phyloP scores from a whole-genome alignment of 345 rosid genomes.

The Eucalyptus regnans region DNA sequence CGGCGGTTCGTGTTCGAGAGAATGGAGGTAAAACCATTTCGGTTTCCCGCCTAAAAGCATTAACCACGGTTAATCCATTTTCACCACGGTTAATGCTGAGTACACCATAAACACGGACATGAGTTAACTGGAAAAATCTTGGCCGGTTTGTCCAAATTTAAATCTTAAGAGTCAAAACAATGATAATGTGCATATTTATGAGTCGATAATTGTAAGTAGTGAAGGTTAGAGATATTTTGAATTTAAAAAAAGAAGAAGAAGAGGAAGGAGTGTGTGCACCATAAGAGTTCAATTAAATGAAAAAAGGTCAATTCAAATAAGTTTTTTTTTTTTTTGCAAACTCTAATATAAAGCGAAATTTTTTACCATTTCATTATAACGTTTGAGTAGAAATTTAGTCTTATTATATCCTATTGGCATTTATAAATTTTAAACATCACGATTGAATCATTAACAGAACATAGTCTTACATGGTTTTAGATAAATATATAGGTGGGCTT shows the following conservation, averaged over 20 bases:
- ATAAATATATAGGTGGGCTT: neutral
- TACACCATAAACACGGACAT: neutral
- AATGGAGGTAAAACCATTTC: neutral
- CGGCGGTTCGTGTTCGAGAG: neutral
- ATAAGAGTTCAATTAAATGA: too few relatives aligned
- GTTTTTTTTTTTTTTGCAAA: too few relatives aligned
- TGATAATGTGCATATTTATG: neutral
- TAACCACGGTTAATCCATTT: neutral
- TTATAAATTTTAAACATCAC: neutral
- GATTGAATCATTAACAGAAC: neutral
- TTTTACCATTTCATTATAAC: neutral
- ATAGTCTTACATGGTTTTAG: neutral
- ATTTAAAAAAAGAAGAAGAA: neutral
- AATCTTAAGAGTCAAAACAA: neutral
- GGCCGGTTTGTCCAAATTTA: neutral
- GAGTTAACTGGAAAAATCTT: neutral
- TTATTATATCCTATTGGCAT: too few relatives aligned
- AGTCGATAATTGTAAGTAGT: neutral
- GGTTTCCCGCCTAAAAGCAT: neutral
- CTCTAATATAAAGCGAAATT: neutral
- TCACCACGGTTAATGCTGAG: neutral
- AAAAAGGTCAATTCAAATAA: too few relatives aligned
- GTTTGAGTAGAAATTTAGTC: neutral
- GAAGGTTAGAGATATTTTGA: neutral
- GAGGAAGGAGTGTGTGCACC: too few relatives aligned